A percentile compares a stretch with the other conserved stretches of the same genome.
Evolutionary conservation across 2,329 filamentous ascomycete genomes (phyloP).

Genomic region (Colletotrichum camelliae): DNA sequence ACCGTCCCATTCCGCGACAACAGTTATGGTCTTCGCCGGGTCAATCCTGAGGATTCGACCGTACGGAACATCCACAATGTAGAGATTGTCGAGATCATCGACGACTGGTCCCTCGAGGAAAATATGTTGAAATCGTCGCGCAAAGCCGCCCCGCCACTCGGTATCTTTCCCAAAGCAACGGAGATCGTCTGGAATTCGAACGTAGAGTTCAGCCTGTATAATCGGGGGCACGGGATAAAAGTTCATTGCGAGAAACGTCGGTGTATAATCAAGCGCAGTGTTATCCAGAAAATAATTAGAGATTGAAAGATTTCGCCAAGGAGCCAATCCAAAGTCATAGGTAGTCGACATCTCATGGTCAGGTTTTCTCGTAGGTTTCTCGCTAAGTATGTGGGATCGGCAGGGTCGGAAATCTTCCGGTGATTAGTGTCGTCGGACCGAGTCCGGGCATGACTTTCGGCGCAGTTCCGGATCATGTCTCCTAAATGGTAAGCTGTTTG

Average conservation of each 20-base stretch:
- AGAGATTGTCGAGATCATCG: conserved; percentile 36
- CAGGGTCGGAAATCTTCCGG: not conserved
- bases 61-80: conserved; percentile 43
- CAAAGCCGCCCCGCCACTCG: conserved; percentile 44
- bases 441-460: not conserved
- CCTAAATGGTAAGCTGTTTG: not conserved
- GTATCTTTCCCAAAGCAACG: conserved; percentile 36
- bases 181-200: conserved; percentile 38
- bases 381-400: not conserved
- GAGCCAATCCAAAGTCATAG: not conserved
- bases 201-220: conserved; percentile 38
- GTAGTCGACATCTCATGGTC: not conserved
- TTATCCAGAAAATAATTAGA: not conserved
- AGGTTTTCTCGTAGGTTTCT: not conserved
- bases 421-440: not conserved
- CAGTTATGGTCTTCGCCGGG: conserved; percentile 29
- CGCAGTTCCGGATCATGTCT: not conserved
- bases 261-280: not conserved
- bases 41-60: conserved; percentile 42
- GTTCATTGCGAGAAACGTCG: conserved; percentile 31
- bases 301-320: not conserved
- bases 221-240: conserved; percentile 37
- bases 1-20: conserved; percentile 41
- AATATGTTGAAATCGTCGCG: conserved; percentile 38
- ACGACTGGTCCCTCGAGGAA: conserved; percentile 44